phyloP scores from a whole-genome alignment of 257 asterid genomes.

The Schizonepeta tenuifolia region DNA sequence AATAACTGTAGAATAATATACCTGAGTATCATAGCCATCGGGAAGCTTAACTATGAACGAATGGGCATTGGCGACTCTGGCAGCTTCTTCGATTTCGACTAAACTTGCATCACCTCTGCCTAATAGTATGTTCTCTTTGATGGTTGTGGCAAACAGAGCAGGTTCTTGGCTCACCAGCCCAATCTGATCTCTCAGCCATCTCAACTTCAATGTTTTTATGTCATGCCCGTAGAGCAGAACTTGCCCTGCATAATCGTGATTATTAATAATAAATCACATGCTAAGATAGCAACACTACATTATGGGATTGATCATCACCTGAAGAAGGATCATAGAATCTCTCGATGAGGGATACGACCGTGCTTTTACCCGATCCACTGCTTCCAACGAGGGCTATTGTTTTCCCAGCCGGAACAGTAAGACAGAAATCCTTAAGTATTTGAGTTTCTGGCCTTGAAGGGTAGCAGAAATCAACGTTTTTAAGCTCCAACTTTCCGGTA shows the following conservation, averaged over 20 bases:
- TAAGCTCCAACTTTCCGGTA: constrained; percentile 78
- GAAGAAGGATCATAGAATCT: constrained; percentile 89
- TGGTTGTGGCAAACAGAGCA: constrained; percentile 81
- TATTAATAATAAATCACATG: neutral
- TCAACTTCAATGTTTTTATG: constrained; percentile 65
- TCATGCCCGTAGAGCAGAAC: constrained; percentile 75
- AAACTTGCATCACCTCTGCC: constrained; percentile 73
- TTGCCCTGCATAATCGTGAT: constrained; percentile 58
- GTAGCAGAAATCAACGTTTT: constrained; percentile 68
- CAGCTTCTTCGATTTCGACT: constrained; percentile 79
- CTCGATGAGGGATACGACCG: constrained; percentile 90
- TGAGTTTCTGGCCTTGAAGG: constrained; percentile 82
- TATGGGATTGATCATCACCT: constrained; percentile 43
- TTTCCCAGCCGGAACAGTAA: constrained; percentile 80
- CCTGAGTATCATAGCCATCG: constrained; percentile 88
- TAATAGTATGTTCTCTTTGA: constrained; percentile 81
- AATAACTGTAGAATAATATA: neutral
- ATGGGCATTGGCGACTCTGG: constrained; percentile 85
- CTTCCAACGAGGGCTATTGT: constrained; percentile 91
- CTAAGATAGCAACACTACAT: neutral
- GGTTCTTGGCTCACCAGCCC: constrained; percentile 97
- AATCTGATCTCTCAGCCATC: constrained; percentile 84
- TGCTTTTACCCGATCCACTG: constrained; percentile 95
- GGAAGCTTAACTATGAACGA: constrained; percentile 82
- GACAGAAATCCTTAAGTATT: constrained; percentile 61